Evolutionary conservation across 1,284 basidiomycete species (phyloP), one percentile per base, ranked within the genome.

Genomic region (Naganishia sp.): DNA sequence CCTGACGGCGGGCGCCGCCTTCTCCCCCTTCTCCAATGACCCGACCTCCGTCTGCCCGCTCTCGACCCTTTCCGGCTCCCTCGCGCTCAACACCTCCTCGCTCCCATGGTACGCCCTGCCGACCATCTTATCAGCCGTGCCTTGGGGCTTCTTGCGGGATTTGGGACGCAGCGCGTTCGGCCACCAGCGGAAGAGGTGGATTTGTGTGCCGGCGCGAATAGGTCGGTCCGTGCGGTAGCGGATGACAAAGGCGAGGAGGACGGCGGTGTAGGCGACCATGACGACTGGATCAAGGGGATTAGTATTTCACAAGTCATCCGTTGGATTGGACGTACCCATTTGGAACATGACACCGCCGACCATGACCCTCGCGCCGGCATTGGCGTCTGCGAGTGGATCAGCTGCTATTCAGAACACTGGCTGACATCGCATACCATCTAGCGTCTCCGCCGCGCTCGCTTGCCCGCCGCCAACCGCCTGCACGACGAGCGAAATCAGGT

Each of bases 381-480:
- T 53, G 31, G 61, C 42, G 31, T 46, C 49, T 45, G 18, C 11
- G n/a, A n/a, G 18, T 15, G 10, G 13, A 18, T 35, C n/a, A 31
- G 32, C 31, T 28, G 15, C 21, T 21, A 9, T 1, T 11, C 35
- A 31, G 17, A 46, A 11, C 17, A 11, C 13, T 23, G 4, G 35
- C n/a, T 6, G 43, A 28, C 2, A 32, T 2, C 13, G 2, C 54
- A 31, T 7, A 73, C 72, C 76, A 76, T 63, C 68, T 17, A 51
- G 49, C 9, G 63, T 68, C 31, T 72, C 63, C 5, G 70, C 71
- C 3, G 71, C 68, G 7, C 69, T 69, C 0, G 75, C 74, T n/a
- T 72, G 70, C 2, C 72, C 78, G 21, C 77, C 79, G 21, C 79
- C 79, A 11, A 70, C 60, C 21, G 70, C 78, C 65, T 80, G 78